Base-by-base conservation (phyloP, 805 yeast species). In the Candida quercuum region DNA sequence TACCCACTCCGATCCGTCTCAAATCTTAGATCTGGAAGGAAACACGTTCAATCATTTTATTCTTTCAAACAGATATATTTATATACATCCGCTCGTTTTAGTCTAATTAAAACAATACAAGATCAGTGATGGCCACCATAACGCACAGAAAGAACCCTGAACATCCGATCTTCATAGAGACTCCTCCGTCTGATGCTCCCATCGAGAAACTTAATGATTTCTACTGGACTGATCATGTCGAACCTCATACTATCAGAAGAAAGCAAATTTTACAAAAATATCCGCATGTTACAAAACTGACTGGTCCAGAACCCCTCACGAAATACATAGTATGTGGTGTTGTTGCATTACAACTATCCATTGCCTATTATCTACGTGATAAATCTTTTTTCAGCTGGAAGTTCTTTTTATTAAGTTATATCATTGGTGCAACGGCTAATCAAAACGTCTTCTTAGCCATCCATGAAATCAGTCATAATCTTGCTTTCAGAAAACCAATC, bases 371-470 rank as follows among this genome's bases (percentile, higher is more conserved):
- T 39, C 62, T 88, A 36, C 66, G 83, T 39, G 57, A 81, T 50
- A 70, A 79, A 2, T 55, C 71, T 19, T 70, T 81, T 19, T 60
- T 73, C 30, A 57, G 71, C 20, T 68, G 69, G 64, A 66, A 68
- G 47, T 85, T 82, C 53, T 59, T 84, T 51, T 47, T 69, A 1
- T 54, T 76, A 11, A 91, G 94, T 5, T 88, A 88, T 51, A 61
- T 82, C 16, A 67, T 88, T 36, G 97, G 96, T 3, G 96, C 93
- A 13, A 85, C 95, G 8, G 74, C 85, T 38, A 81, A 78, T 56
- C 95, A 89, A 55, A 88, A 89, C 52, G 61, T 84, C 28, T 88
- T 87, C 55, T 66, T 88, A 45, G 91, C 94, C 20, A 86, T 88
- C 48, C 97, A 88, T 61, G 97, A 88, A 58, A 67, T 87, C 36